A percentile compares a stretch with the other conserved stretches of the same genome.
These are phyloP conservation scores for Lonicera japonica DNA, from an alignment of 129 eudicot genomes.

Conservation along the genomic window DNA sequence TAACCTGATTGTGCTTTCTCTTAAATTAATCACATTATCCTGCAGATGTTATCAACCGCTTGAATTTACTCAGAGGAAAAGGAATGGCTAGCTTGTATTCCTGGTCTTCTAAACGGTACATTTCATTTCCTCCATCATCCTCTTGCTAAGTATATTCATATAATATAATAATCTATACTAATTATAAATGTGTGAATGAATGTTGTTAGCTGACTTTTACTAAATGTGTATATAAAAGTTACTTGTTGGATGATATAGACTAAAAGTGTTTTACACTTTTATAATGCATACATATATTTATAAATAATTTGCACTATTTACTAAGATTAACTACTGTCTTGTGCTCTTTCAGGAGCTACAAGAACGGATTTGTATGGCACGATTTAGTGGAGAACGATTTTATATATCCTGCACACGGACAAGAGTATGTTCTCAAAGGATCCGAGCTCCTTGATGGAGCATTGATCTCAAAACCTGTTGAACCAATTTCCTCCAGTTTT, in stretches of 20 bases:
- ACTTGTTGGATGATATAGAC: too few relatives aligned
- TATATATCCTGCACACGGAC: constrained; percentile 79
- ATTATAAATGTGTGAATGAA: too few relatives aligned
- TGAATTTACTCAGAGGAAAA: constrained; percentile 76
- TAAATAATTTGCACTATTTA: background rate
- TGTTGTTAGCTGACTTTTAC: too few relatives aligned
- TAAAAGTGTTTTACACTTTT: too few relatives aligned
- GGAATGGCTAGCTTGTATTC: constrained; percentile 80
- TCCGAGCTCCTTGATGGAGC: constrained; percentile 51
- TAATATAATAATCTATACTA: too few relatives aligned
- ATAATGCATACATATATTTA: background rate
- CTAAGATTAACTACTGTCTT: background rate
- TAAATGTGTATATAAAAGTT: too few relatives aligned
- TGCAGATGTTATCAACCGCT: constrained; percentile 60
- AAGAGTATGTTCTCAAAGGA: constrained; percentile 86
- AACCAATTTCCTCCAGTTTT: constrained; percentile 16
- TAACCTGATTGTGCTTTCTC: background rate
- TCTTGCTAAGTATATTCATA: background rate
- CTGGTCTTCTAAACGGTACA: constrained; percentile 85
- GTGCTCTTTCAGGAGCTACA: constrained; percentile 54
- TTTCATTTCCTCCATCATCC: background rate
- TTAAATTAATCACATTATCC: background rate
- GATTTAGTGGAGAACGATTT: constrained; percentile 80
- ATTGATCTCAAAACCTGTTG: constrained; percentile 25
- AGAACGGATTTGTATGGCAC: constrained; percentile 93